phyloP scores from a whole-genome alignment of 805 yeast species.

The Starmera amethionina region DNA sequence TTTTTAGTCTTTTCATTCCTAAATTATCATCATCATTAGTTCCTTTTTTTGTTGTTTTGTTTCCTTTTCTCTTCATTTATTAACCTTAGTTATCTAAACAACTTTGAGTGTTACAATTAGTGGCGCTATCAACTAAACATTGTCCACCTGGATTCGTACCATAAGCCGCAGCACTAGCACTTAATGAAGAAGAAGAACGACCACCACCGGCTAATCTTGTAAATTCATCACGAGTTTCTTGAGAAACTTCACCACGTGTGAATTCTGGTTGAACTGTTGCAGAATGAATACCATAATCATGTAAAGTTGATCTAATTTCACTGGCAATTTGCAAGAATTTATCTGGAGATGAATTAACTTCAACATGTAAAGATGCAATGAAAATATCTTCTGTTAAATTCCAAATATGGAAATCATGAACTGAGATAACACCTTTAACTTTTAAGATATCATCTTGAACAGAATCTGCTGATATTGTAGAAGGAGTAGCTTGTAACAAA shows the following conservation, averaged over 20 bases:
- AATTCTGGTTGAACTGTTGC: slow-evolving; percentile 98
- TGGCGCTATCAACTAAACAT: slow-evolving; percentile 43
- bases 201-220: slow-evolving; percentile 25
- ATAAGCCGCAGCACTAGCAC: slow-evolving; percentile 12
- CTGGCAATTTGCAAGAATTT: slow-evolving; percentile 63
- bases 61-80: too few relatives aligned
- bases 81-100: slow-evolving; percentile 22
- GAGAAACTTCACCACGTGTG: slow-evolving; percentile 21
- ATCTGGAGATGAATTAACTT: slow-evolving; percentile 54
- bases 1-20: too few relatives aligned
- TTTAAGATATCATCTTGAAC: slow-evolving; percentile 60
- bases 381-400: slow-evolving; percentile 78
- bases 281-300: slow-evolving; percentile 78
- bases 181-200: slow-evolving; percentile 18
- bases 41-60: not conserved
- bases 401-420: slow-evolving; percentile 97
- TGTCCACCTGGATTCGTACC: slow-evolving; percentile 24
- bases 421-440: slow-evolving; percentile 66
- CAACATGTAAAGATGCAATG: slow-evolving; percentile 86
- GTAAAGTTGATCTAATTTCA: slow-evolving; percentile 69
- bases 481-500: slow-evolving; percentile 86
- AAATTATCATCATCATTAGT: not conserved
- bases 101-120: slow-evolving; percentile 37
- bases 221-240: slow-evolving; percentile 23
- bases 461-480: slow-evolving; percentile 64